phyloP scores from a whole-genome alignment of 305 asterid genomes.

The Andrographis paniculata region DNA sequence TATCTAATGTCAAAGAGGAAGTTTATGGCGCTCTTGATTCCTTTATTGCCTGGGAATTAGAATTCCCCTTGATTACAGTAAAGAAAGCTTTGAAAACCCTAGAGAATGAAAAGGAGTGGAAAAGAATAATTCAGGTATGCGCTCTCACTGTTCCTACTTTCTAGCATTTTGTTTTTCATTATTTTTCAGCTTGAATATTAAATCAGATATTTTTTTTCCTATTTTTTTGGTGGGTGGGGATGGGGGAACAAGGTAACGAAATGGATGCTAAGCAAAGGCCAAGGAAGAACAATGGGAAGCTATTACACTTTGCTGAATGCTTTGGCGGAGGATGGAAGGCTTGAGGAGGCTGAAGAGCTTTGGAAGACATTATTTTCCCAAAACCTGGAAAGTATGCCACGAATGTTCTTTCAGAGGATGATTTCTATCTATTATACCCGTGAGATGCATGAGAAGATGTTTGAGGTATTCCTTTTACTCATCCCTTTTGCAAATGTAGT shows the following conservation, averaged over 20 bases:
- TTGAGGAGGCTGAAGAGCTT: slow-evolving; percentile 81
- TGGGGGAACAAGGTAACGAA: slow-evolving; percentile 71
- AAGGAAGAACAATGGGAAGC: slow-evolving; percentile 95
- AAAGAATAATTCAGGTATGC: slow-evolving; percentile 85
- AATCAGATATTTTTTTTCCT: slow-evolving; percentile 5
- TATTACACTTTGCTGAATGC: slow-evolving; percentile 63
- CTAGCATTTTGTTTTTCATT: too few relatives aligned
- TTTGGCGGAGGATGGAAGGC: slow-evolving; percentile 68
- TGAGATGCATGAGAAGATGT: slow-evolving; percentile 80
- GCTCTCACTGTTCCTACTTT: neutral
- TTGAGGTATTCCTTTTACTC: slow-evolving; percentile 54
- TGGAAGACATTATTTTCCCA: slow-evolving; percentile 69
- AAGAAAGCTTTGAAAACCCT: slow-evolving; percentile 85
- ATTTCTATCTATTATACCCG: slow-evolving; percentile 53
- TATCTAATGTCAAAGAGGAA: slow-evolving; percentile 94
- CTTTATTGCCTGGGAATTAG: slow-evolving; percentile 91
- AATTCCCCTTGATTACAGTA: slow-evolving; percentile 80
- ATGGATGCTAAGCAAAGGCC: slow-evolving; percentile 98
- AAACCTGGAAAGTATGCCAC: slow-evolving; percentile 85
- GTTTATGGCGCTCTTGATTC: slow-evolving; percentile 93
- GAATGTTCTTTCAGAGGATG: slow-evolving; percentile 80
- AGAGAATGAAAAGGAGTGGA: slow-evolving; percentile 82
- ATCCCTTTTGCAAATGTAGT: neutral
- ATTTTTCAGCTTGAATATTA: slow-evolving; percentile 13
- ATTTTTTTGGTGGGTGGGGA: too few relatives aligned